A percentile compares a stretch with the other conserved stretches of the same genome.
phyloP scores from a whole-genome alignment of 148 eudicot species.

The Rhododendron griersonianum region DNA sequence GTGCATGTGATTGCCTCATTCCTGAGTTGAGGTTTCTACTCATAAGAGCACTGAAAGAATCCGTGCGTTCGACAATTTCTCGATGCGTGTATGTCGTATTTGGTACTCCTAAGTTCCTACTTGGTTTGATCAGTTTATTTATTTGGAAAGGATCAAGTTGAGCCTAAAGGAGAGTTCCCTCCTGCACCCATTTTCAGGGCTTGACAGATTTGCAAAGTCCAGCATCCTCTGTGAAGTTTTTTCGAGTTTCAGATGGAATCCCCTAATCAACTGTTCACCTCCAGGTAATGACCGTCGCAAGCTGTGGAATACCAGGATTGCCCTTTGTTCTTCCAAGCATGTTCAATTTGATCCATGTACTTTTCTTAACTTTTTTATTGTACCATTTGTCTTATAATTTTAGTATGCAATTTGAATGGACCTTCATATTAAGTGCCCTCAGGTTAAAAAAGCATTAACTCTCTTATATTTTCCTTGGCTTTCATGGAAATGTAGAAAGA shows the following conservation, averaged over 20 bases:
- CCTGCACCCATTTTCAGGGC: neutral
- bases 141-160: neutral
- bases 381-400: neutral
- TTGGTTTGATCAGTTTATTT: slow-evolving; percentile 3
- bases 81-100: neutral
- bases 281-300: neutral
- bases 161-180: neutral
- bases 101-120: neutral
- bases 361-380: neutral
- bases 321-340: neutral
- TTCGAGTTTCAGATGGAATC: neutral
- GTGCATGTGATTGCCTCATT: neutral
- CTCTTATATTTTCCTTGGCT: too few species aligned
- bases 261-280: neutral
- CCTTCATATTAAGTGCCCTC: too few species aligned
- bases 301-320: neutral
- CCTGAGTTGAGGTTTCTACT: neutral
- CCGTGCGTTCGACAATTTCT: neutral
- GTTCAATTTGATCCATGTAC: neutral
- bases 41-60: neutral
- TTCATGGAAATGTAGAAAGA: too few species aligned
- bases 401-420: too few species aligned
- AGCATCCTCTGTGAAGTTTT: neutral
- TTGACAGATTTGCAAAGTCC: neutral
- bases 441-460: too few species aligned